Conservation (phyloP, 768 basidiomycete genomes). For the Pleurotus salmoneostramineus region DNA sequence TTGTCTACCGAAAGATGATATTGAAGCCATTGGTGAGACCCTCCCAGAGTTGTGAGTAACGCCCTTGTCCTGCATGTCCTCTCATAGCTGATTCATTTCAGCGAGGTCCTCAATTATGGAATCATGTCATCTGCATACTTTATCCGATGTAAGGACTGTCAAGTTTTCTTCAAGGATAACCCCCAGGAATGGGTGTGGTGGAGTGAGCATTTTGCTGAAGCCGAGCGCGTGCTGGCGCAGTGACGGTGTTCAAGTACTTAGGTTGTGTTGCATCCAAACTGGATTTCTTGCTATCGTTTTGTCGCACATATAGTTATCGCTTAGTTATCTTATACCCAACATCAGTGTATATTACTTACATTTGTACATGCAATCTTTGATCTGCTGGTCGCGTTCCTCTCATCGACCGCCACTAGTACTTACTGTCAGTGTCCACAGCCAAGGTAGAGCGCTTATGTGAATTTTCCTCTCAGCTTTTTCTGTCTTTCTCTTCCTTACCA, state of each 20-base stretch:
- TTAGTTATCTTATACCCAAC: no score
- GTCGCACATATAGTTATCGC: no score
- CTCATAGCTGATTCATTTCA: conserved; percentile 15
- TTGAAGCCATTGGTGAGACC: conserved; percentile 48
- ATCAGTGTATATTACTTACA: no score
- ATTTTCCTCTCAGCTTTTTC: no score
- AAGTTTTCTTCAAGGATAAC: conserved; percentile 28
- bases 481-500: neutral
- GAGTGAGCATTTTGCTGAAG: conserved; percentile 37
- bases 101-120: conserved; percentile 36
- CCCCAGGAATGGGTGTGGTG: conserved; percentile 36
- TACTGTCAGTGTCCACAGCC: no score
- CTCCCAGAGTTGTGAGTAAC: conserved; percentile 54
- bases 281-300: no score
- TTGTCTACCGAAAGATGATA: conserved; percentile 46
- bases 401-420: no score
- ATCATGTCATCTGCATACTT: conserved; percentile 34
- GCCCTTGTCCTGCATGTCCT: neutral
- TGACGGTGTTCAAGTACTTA: neutral
- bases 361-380: no score
- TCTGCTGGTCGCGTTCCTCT: no score
- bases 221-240: conserved; percentile 25
- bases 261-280: no score
- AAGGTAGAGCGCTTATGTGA: no score
- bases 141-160: conserved; percentile 50